Evolutionary conservation across 129 eudicot genomes (phyloP), one percentile per base, ranked within the genome.

Genomic region (Rutidosis leptorrhynchoides): DNA sequence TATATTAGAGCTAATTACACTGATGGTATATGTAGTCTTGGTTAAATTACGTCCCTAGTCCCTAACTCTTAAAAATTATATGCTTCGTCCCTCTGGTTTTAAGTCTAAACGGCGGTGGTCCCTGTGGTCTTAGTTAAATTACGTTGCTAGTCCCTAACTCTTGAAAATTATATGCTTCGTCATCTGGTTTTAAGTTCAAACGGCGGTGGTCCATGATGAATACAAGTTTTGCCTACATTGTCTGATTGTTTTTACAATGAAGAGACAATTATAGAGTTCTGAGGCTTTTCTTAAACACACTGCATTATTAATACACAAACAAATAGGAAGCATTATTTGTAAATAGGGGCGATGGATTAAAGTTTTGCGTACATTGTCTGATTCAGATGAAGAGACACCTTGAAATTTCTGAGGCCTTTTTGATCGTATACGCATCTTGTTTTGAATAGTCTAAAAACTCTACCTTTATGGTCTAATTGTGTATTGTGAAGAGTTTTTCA

Each of bases 311-410:
- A 49, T 19, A 19, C 22, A 20, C 24, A 49, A 22, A 16, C 56
- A 19, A 15, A 49, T 49, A 49, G 45, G 15, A 1, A 37, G 17
- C 56, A 6, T 49, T 5, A 49, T 54, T 0, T 10, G n/a, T n/a
- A n/a, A n/a, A n/a, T 54, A 22, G 15, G 3, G 59, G 59, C 59
- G 59, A 54, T 54, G 59, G 23, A 54, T 54, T 21, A 54, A 22
- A 22, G 59, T 54, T 54, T 54, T 54, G 59, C 59, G 28, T 54
- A 54, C 59, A 54, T 22, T 54, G 59, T 54, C 59, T 54, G 59
- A 54, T 20, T 54, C 28, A 17, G n/a, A 22, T 22, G 59, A 54
- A 22, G 59, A 54, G 59, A 54, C 21, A n/a, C 20, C 26, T 10
- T 6, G 14, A 22, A n/a, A 54, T 54, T 54, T 54, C 59, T 54